Evolutionary conservation across 768 basidiomycete genomes (phyloP).

Genomic region (Favolaschia claudopus): DNA sequence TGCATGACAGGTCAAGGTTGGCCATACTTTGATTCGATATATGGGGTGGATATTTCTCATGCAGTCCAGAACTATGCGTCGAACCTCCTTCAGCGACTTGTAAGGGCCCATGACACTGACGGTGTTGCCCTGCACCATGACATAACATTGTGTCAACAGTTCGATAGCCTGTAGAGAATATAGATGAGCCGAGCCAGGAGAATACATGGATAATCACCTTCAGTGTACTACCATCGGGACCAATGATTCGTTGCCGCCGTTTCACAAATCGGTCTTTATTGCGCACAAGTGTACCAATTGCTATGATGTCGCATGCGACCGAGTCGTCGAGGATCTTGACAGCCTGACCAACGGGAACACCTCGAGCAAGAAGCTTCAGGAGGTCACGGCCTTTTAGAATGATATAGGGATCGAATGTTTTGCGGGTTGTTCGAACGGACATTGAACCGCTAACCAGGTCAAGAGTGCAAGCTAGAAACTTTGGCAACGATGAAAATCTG

Average conservation of each 20-base stretch:
- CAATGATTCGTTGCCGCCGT: conserved; percentile 93
- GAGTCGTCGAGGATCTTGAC: conserved; percentile 90
- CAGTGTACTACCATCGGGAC: conserved; percentile 95
- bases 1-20: background rate
- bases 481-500: conserved; percentile 7
- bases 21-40: conserved; percentile 90
- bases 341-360: conserved; percentile 85
- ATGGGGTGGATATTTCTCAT: conserved; percentile 99
- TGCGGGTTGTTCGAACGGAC: conserved; percentile 96
- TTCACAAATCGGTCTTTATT: conserved; percentile 99
- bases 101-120: conserved; percentile 98
- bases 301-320: conserved; percentile 95
- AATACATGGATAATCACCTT: conserved; percentile 65
- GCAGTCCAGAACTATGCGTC: conserved; percentile 96
- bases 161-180: conserved; percentile 84
- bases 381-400: conserved; percentile 96
- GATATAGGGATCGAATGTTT: conserved; percentile 96
- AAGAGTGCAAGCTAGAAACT: conserved; percentile 92
- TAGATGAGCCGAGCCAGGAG: background rate
- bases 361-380: conserved; percentile 93
- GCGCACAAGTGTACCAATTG: conserved; percentile 91
- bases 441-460: conserved; percentile 97
- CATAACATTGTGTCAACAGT: conserved; percentile 94
- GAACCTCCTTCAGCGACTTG: conserved; percentile 95
- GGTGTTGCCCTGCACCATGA: conserved; percentile 97